A percentile compares a stretch with the other conserved stretches of the same genome.
phyloP scores from a whole-genome alignment of 768 basidiomycete species.

The Collybiopsis luxurians region DNA sequence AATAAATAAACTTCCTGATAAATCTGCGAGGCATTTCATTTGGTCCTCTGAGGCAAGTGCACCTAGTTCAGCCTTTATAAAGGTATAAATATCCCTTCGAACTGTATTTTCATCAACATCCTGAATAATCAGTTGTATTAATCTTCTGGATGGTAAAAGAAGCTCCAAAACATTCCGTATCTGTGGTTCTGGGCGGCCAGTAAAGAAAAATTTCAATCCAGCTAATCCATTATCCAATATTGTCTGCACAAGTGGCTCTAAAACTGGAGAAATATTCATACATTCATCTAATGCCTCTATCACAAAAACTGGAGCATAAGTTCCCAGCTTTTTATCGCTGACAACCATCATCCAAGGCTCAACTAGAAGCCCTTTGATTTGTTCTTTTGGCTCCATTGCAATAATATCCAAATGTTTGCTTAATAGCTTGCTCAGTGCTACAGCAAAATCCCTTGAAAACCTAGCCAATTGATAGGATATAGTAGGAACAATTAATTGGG shows the following conservation, averaged over 20 bases:
- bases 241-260: not conserved
- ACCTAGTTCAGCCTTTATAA: not conserved
- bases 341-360: not conserved
- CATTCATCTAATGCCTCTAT: constrained; percentile 4
- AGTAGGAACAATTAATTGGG: not conserved
- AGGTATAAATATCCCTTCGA: not conserved
- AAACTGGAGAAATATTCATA: not conserved
- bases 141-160: too few species aligned
- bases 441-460: not conserved
- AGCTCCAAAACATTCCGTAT: too few species aligned
- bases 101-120: not conserved
- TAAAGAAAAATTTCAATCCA: constrained; percentile 1
- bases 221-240: not conserved
- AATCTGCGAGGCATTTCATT: not conserved
- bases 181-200: not conserved
- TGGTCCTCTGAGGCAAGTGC: not conserved
- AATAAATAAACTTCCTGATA: not conserved
- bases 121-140: not conserved
- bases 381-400: not conserved
- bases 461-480: constrained; percentile 1
- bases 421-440: not conserved
- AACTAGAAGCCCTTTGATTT: not conserved
- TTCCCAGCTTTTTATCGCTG: too few species aligned
- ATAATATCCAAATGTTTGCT: not conserved
- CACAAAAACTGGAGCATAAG: not conserved